Evolutionary conservation across 805 yeast species (phyloP), one percentile per base, ranked within the genome.

Genomic region (Zygosaccharomyces bailii): DNA sequence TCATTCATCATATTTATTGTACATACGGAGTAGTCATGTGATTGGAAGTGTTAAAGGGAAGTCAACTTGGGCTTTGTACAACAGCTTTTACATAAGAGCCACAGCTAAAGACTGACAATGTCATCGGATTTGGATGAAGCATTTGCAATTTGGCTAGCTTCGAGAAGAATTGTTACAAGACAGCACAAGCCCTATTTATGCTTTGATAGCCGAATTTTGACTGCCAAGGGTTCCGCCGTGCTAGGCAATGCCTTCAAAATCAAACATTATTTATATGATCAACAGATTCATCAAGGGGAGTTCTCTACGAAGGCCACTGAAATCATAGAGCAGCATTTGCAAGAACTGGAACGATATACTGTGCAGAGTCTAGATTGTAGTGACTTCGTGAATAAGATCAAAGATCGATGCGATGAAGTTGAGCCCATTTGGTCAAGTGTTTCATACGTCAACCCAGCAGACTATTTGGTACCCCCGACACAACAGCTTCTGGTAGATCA

Each of bases 401-500:
- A 41, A 14, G 27, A 36, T n/a, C 46, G 36, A 13, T 30, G 37
- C 19, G 55, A 50, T 34, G 43, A 49, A 25, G 43, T 48, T 11
- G 61, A 57, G 42, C 62, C 62, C 2, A 53, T 52, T 3, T 55
- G 57, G 58, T 52, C 54, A 1, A 42, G 43, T 19, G 34, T 57
- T 19, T 37, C 40, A 17, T 42, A 48, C 11, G 47, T 46, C 13
- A 43, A 52, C 21, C 64, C 63, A 2, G 61, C 57, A 2, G 48
- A 45, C 14, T 29, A 44, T 23, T 42, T 59, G 2, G 34, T 59
- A 23, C 60, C 63, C 1, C 31, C 33, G 27, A 37, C 49, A n/a
- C 54, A 57, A 20, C 49, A 42, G 27, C 32, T 57, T 21, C 29
- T 48, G 4, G 49, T 56, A 7, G 53, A 57, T 27, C 45, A 46